A percentile compares a stretch with the other conserved stretches of the same genome.
Evolutionary conservation across 2,329 filamentous ascomycete species (phyloP).

Genomic region (Penicillium sclerotigenum): DNA sequence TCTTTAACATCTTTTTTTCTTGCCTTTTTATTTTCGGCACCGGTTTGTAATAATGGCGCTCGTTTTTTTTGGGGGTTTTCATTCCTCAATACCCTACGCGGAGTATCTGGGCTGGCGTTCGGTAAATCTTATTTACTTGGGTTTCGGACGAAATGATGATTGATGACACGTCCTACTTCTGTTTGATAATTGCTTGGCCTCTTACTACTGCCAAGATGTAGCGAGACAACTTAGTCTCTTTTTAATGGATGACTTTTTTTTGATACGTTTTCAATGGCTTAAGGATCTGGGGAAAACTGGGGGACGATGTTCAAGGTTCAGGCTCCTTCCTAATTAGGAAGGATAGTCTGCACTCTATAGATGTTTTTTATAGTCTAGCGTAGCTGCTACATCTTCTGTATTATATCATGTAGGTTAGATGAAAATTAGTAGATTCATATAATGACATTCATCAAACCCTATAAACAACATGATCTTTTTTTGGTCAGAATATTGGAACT

Average conservation of each 20-base stretch:
- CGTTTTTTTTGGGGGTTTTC: background rate
- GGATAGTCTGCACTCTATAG: too few relatives aligned
- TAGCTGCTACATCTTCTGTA: background rate
- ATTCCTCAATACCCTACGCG: background rate
- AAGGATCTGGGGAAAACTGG: too few relatives aligned
- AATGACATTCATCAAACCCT: background rate
- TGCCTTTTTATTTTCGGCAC: background rate
- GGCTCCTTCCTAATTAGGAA: too few relatives aligned
- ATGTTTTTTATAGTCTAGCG: background rate
- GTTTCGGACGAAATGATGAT: conserved; percentile 20
- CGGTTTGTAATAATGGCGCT: background rate
- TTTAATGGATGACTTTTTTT: background rate
- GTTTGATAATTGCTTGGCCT: background rate
- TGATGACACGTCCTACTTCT: conserved; percentile 14
- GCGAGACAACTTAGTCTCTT: background rate
- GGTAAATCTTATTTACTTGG: background rate
- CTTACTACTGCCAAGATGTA: background rate
- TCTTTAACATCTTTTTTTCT: background rate
- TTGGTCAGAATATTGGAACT: background rate
- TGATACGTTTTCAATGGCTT: too few relatives aligned
- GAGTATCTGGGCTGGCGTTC: conserved; percentile 4
- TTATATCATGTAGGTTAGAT: background rate
- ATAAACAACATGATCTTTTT: background rate
- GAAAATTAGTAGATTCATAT: background rate
- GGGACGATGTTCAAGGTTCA: too few relatives aligned